Evolutionary conservation across 169 alveolate genomes (phyloP).

Genomic region (Plasmodium malariae): DNA sequence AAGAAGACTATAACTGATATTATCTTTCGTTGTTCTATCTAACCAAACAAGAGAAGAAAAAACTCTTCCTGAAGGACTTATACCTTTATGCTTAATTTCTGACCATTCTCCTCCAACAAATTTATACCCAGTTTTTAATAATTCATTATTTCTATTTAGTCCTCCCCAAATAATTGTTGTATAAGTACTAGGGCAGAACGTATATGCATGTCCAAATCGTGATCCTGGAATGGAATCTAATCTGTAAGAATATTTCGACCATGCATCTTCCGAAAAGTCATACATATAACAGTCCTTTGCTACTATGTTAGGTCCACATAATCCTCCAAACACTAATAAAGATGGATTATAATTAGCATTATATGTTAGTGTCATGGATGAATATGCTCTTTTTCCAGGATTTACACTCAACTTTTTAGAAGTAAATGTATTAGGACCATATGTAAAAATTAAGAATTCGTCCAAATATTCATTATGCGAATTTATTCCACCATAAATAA

Average conservation of each 20-base stretch:
- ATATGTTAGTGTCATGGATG: conserved; percentile 67
- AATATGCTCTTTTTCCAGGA: conserved; percentile 76
- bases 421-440: conserved; percentile 71
- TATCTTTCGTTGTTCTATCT: conserved; percentile 69
- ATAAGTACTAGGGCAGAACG: conserved; percentile 63
- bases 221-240: conserved; percentile 65
- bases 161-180: conserved; percentile 76
- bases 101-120: conserved; percentile 73
- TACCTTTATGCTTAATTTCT: conserved; percentile 37
- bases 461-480: conserved; percentile 51
- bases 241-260: conserved; percentile 51
- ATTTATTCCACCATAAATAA: conserved; percentile 76
- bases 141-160: conserved; percentile 46
- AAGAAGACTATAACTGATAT: conserved; percentile 31
- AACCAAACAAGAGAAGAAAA: conserved; percentile 70
- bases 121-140: conserved; percentile 68
- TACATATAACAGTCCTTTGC: conserved; percentile 69
- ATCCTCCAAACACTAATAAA: conserved; percentile 72
- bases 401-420: conserved; percentile 47
- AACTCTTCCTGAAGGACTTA: conserved; percentile 56
- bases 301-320: conserved; percentile 69
- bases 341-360: conserved; percentile 42
- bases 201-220: conserved; percentile 75
- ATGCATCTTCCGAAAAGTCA: conserved; percentile 50
- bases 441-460: conserved; percentile 60